Conservation (phyloP, 257 asterid genomes). For the Striga asiatica region DNA sequence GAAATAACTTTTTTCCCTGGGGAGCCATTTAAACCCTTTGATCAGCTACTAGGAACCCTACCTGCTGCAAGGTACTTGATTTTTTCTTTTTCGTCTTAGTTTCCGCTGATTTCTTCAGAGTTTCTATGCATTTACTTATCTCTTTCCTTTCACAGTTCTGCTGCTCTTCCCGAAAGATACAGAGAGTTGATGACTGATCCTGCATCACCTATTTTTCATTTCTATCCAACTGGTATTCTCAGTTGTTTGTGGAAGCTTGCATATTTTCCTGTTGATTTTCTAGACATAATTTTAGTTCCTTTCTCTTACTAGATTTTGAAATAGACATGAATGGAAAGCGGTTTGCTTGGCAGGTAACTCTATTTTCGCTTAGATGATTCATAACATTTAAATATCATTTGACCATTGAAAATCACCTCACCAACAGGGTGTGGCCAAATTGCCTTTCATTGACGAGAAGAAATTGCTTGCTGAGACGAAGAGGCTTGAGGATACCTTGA, state of each 20-base stretch:
- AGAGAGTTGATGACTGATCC: conserved; percentile 82
- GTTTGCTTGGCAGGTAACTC: conserved; percentile 87
- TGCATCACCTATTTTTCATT: conserved; percentile 64
- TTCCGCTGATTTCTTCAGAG: not conserved
- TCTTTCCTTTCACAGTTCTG: conserved; percentile 40
- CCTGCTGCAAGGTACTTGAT: conserved; percentile 83
- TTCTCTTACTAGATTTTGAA: conserved; percentile 55
- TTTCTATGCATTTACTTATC: not conserved
- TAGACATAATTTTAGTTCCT: conserved; percentile 15
- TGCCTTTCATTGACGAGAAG: conserved; percentile 93
- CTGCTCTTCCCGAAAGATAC: conserved; percentile 76
- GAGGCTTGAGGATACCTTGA: conserved; percentile 73
- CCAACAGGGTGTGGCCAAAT: conserved; percentile 70
- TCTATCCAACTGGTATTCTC: conserved; percentile 70
- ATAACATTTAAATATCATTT: conserved; percentile 4
- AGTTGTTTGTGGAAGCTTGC: conserved; percentile 8
- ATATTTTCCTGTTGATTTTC: not conserved
- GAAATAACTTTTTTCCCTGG: conserved; percentile 86
- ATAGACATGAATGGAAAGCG: conserved; percentile 97
- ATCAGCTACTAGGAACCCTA: conserved; percentile 92
- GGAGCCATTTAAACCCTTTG: conserved; percentile 91
- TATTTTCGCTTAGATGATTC: conserved; percentile 11
- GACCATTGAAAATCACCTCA: not conserved
- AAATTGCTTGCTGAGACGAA: conserved; percentile 78
- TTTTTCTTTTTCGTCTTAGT: conserved; percentile 2